Percentiles rank a stretch among this genome's conserved stretches.
These are phyloP conservation scores for Eimeria sp. DNA, from an alignment of 169 alveolate species.

Conservation along the genomic window DNA sequence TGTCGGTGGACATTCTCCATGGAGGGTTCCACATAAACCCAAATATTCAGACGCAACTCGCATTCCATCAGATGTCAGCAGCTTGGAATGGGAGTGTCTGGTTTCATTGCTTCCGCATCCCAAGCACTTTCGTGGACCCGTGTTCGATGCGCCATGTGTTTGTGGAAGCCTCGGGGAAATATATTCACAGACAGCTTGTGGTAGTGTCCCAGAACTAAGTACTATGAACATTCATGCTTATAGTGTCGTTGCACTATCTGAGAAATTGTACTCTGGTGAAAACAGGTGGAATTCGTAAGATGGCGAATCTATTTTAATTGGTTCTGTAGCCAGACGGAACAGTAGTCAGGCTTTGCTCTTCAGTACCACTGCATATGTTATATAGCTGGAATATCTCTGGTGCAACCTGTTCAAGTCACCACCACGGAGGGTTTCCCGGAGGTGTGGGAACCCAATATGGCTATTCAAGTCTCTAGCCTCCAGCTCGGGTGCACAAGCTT, in stretches of 20 bases:
- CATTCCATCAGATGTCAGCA: neutral
- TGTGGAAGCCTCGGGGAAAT: neutral
- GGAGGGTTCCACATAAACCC: neutral
- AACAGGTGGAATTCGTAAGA: neutral
- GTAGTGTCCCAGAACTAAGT: too few species aligned
- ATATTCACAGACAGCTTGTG: neutral
- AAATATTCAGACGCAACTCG: neutral
- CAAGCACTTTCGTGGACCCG: neutral
- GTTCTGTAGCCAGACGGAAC: neutral
- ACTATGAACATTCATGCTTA: too few species aligned
- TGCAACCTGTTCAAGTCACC: too few species aligned
- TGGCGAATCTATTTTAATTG: neutral
- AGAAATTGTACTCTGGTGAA: neutral
- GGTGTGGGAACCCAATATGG: too few species aligned
- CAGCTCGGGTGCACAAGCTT: too few species aligned
- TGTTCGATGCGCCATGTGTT: neutral
- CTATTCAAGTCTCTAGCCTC: too few species aligned
- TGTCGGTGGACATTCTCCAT: neutral
- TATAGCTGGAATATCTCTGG: neutral
- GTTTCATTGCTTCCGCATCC: neutral
- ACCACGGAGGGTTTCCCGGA: too few species aligned
- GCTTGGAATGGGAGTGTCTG: neutral
- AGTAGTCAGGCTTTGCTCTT: neutral
- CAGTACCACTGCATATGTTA: neutral
- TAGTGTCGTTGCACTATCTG: neutral